phyloP scores from a whole-genome alignment of 306 rosid genomes.

The Vigna radiata region DNA sequence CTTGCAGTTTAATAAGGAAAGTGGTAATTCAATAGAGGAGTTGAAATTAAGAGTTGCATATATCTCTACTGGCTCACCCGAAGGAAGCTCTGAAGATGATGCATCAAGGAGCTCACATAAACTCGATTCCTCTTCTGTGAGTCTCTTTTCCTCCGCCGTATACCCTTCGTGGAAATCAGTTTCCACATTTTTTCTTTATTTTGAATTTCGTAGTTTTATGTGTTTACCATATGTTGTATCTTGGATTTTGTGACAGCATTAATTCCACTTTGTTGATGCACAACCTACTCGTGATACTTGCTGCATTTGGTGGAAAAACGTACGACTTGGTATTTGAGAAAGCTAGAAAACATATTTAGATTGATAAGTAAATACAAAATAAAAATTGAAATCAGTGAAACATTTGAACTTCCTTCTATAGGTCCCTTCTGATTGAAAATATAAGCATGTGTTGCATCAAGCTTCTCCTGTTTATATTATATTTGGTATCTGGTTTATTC shows the following conservation, averaged over 20 bases:
- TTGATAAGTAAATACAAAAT: slow-evolving; percentile 6
- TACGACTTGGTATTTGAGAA: slow-evolving; percentile 18
- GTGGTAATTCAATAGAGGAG: slow-evolving; percentile 81
- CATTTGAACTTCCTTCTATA: background rate
- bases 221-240: slow-evolving; percentile 29
- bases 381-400: slow-evolving; percentile 30
- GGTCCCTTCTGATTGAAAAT: slow-evolving; percentile 21
- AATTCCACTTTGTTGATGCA: slow-evolving; percentile 15
- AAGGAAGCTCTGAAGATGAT: slow-evolving; percentile 74
- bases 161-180: slow-evolving; percentile 19
- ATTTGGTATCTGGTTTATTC: slow-evolving; percentile 21
- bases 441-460: slow-evolving; percentile 1
- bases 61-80: slow-evolving; percentile 52
- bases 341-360: slow-evolving; percentile 24
- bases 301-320: slow-evolving; percentile 31
- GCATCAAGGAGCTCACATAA: slow-evolving; percentile 51
- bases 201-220: slow-evolving; percentile 27
- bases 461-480: slow-evolving; percentile 19
- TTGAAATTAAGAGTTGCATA: slow-evolving; percentile 84
- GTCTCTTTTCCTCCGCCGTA: slow-evolving; percentile 44
- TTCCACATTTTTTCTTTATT: slow-evolving; percentile 17
- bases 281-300: slow-evolving; percentile 6
- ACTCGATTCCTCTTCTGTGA: slow-evolving; percentile 67
- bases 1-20: slow-evolving; percentile 82
- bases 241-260: background rate